Base-by-base conservation (phyloP, 2,329 filamentous ascomycete species). In the Apiospora kogelbergensis region DNA sequence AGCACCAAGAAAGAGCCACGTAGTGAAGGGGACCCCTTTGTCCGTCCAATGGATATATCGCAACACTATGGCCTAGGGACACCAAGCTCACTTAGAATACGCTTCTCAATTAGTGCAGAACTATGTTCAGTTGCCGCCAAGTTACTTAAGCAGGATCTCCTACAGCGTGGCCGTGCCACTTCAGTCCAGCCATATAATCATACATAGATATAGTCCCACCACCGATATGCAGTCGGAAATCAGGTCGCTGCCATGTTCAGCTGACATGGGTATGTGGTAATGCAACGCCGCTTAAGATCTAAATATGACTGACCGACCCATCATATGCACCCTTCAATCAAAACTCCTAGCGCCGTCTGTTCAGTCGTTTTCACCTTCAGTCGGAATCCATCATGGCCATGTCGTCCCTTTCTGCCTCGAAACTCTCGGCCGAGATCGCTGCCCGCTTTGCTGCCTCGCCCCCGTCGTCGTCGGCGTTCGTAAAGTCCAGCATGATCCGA, bases 401-500 rank as follows among this genome's bases (percentile, higher is more conserved):
- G 13, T 74, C 69, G 46, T 79, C 77, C 15, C 77, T 76, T 63
- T 79, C 77, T 1, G 77, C 77, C 67, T 79, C 77, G 13, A 79
- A 76, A 68, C 75, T 78, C 40, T 77, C 77, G 17, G 77, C 74
- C 22, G 77, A 78, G 67, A 81, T 76, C 71, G 74, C 72, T 1
- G 76, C 74, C 68, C 77, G 80, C 73, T 83, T 84, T 11, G 71
- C 67, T 68, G 77, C 67, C 0, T 86, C 85, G 30, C 77, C 67
- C 0, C 86, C 85, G 30, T 83, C 80, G 15, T 86, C 84, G 20
- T 86, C 84, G 68, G 84, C 81, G 69, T 88, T 86, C 3, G 85
- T 86, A 72, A 88, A 81, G 57, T 88, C 86, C 60, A 84, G 81
- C 74, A 88, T 88, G 84, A 88, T 87, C 72, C 83, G 84, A 68